These are phyloP conservation scores for Cladosporium phlei DNA, from an alignment of 2,329 filamentous ascomycete genomes.

Conservation along the genomic window DNA sequence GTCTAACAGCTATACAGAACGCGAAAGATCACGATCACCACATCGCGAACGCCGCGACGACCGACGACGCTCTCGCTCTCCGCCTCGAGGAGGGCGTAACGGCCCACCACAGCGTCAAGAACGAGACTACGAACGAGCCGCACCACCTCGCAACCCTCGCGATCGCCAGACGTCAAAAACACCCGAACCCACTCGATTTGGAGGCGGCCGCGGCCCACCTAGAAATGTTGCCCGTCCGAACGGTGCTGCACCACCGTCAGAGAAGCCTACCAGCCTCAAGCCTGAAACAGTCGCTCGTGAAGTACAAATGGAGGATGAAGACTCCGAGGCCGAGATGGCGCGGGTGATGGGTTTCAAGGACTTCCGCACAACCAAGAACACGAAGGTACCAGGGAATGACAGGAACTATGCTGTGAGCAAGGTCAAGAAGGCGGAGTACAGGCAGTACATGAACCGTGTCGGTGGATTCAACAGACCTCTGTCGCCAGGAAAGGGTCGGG, in stretches of 20 bases:
- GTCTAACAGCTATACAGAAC: slow-evolving; percentile 21
- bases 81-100: slow-evolving; percentile 5
- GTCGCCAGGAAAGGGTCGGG: slow-evolving; percentile 9
- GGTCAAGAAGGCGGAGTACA: slow-evolving; percentile 90
- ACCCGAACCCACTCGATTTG: slow-evolving; percentile 12
- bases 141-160: slow-evolving; percentile 3
- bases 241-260: no score
- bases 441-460: slow-evolving; percentile 91
- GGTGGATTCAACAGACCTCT: slow-evolving; percentile 78
- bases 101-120: slow-evolving; percentile 20
- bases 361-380: slow-evolving; percentile 83
- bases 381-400: slow-evolving; percentile 80
- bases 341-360: slow-evolving; percentile 85
- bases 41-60: slow-evolving; percentile 28
- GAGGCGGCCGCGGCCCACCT: slow-evolving; percentile 11
- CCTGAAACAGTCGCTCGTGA: slow-evolving; percentile 13
- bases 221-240: no score
- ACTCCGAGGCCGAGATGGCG: slow-evolving; percentile 68
- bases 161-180: slow-evolving; percentile 1
- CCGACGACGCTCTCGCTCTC: slow-evolving; percentile 26
- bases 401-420: slow-evolving; percentile 74
- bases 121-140: slow-evolving; percentile 20
- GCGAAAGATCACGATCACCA: slow-evolving; percentile 29
- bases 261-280: no score
- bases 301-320: slow-evolving; percentile 41